Evolutionary conservation across 2,329 filamentous ascomycete genomes (phyloP).

Genomic region (Corniculantispora saksenae): DNA sequence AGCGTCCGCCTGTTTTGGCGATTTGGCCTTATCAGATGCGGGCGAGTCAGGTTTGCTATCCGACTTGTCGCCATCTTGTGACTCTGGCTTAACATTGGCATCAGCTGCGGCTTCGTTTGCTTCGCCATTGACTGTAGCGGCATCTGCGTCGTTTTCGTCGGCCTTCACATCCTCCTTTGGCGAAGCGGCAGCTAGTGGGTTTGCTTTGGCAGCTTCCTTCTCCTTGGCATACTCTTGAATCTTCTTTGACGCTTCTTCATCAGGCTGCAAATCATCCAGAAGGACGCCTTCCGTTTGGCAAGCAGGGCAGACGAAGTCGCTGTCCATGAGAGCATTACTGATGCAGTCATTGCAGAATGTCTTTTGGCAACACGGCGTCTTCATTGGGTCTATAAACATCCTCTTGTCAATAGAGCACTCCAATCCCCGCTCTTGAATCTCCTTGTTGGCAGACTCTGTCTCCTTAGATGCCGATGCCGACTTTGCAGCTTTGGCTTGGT

Average conservation of each 20-base stretch:
- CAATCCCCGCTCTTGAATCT: slow-evolving; percentile 82
- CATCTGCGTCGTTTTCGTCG: slow-evolving; percentile 42
- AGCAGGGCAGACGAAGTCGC: slow-evolving; percentile 92
- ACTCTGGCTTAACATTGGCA: neutral
- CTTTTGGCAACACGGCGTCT: slow-evolving; percentile 97
- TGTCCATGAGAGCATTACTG: slow-evolving; percentile 96
- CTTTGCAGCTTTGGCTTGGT: slow-evolving; percentile 84
- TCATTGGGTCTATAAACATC: slow-evolving; percentile 97
- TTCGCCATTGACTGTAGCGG: slow-evolving; percentile 27
- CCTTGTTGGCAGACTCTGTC: slow-evolving; percentile 76
- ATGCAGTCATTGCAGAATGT: slow-evolving; percentile 99
- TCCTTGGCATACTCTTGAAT: slow-evolving; percentile 72
- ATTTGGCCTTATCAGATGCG: slow-evolving; percentile 32
- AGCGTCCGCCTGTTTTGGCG: slow-evolving; percentile 26
- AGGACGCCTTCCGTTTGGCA: slow-evolving; percentile 90
- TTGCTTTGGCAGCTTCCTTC: slow-evolving; percentile 53
- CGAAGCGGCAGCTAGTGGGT: slow-evolving; percentile 35
- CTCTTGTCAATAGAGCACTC: slow-evolving; percentile 96
- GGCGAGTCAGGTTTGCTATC: slow-evolving; percentile 18
- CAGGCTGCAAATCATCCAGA: slow-evolving; percentile 84
- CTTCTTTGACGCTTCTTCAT: slow-evolving; percentile 76
- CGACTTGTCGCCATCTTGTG: neutral
- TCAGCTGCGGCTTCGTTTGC: neutral
- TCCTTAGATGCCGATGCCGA: slow-evolving; percentile 81
- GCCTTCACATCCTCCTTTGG: slow-evolving; percentile 34